Conservation (phyloP, 1,284 basidiomycete genomes). For the Rugosomyces carneus region DNA sequence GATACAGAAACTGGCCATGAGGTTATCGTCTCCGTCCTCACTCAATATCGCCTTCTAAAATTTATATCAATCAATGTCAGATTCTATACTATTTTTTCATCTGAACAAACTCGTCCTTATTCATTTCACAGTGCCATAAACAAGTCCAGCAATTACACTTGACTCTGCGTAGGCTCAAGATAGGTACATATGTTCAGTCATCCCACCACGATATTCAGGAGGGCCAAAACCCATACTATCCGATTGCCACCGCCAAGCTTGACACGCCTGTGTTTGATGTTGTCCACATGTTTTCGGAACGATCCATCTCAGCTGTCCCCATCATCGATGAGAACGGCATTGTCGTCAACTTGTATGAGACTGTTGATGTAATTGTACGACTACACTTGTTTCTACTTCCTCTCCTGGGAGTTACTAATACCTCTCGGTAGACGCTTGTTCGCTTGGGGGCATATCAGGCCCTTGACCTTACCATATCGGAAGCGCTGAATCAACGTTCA, state of each 20-base stretch:
- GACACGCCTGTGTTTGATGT: constrained; percentile 95
- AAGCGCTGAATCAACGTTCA: constrained; percentile 87
- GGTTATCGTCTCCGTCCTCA: constrained; percentile 93
- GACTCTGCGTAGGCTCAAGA: constrained; percentile 81
- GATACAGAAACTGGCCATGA: constrained; percentile 94
- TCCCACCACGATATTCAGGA: constrained; percentile 35
- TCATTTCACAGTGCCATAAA: constrained; percentile 49
- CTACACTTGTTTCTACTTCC: constrained; percentile 5
- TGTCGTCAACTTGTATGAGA: constrained; percentile 97
- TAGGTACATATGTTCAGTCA: constrained; percentile 85
- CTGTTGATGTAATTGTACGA: constrained; percentile 96
- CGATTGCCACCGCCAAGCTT: constrained; percentile 89
- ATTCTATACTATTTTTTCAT: constrained; percentile 5
- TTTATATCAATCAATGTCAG: constrained; percentile 97
- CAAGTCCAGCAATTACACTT: constrained; percentile 75
- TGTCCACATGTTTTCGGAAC: constrained; percentile 97
- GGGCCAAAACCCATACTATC: constrained; percentile 70
- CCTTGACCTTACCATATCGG: constrained; percentile 91
- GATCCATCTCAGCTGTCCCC: constrained; percentile 94
- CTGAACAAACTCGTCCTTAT: constrained; percentile 6
- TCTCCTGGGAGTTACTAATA: constrained; percentile 9
- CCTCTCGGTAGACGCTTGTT: constrained; percentile 75
- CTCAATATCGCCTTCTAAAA: constrained; percentile 96
- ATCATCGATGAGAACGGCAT: constrained; percentile 92
- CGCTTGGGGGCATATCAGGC: constrained; percentile 93